Base-by-base conservation (phyloP, 2,329 filamentous ascomycete genomes). In the Aspergillaceae sp. region DNA sequence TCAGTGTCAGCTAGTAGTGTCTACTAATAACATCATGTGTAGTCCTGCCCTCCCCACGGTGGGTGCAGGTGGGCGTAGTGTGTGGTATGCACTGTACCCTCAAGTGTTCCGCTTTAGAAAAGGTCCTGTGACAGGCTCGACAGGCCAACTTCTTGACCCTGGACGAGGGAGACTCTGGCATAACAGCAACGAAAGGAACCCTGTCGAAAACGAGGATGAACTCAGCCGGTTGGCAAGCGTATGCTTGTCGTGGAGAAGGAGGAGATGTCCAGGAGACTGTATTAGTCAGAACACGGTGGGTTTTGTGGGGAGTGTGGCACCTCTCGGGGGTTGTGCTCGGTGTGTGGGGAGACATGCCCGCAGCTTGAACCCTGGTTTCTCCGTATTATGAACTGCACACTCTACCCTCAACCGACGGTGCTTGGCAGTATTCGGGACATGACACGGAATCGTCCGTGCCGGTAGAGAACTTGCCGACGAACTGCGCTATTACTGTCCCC, bases 71-170 rank as follows among this genome's bases (percentile, higher is more conserved):
- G 27, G 33, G 32, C 33, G 32, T 45, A 40, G 37, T 41, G 38
- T 41, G 19, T 19, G 19, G 19, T 19, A 19, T 19, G 19, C 44
- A 45, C 53, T 54, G 51, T 56, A 69, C 67, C 54, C 63, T 62
- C 26, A 70, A 51, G 57, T 70, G 67, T 50, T 70, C 67, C 9
- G 64, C 64, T 48, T 69, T 71, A 7, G 65, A 67, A 49, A 71
- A 71, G 43, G 56, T 57, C 50, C 67, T 71, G 26, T 68, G 62
- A 42, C 68, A 71, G 26, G 61, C 63, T 38, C 58, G 59, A 56
- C 68, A 71, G 4, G 65, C 58, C 46, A 70, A 34, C 26, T 56
- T 60, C 51, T 61, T 65, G 36, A 48, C 48, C 29, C 54, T 52
- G 37, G 53, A 33, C 3, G 51, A 37, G 8, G 52, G 32, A 7